phyloP scores from a whole-genome alignment of 192 early-diverging fungal species.

The Phlyctochytrium arcticum region DNA sequence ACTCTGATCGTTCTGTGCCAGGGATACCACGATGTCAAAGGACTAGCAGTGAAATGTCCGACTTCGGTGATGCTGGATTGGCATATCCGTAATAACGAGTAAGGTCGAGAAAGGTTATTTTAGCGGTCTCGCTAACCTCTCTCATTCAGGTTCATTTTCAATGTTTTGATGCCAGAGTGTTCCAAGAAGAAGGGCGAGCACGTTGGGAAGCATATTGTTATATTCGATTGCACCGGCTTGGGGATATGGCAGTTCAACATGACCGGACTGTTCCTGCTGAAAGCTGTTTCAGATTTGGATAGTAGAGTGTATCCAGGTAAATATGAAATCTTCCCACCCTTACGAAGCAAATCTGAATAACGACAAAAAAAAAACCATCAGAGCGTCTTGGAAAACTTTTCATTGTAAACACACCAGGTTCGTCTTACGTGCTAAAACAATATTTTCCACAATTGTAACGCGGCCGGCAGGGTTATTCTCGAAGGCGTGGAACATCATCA shows the following conservation, averaged over 20 bases:
- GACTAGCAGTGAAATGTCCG: constrained; percentile 20
- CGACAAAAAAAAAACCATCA: too few relatives aligned
- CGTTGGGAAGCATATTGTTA: constrained; percentile 35
- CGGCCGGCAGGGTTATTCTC: constrained; percentile 19
- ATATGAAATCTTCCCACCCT: too few relatives aligned
- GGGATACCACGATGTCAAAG: constrained; percentile 26
- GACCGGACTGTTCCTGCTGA: constrained; percentile 29
- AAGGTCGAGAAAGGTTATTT: neutral
- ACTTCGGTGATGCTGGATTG: constrained; percentile 19
- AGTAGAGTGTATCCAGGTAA: constrained; percentile 34
- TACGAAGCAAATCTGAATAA: too few relatives aligned
- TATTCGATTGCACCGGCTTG: constrained; percentile 34
- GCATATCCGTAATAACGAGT: constrained; percentile 32
- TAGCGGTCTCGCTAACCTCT: too few relatives aligned
- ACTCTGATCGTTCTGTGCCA: neutral
- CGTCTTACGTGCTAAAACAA: too few relatives aligned
- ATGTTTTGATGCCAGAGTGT: constrained; percentile 31
- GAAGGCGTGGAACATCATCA: constrained; percentile 30
- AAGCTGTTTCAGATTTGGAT: constrained; percentile 27
- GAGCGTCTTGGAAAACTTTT: constrained; percentile 33
- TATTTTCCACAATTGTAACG: too few relatives aligned
- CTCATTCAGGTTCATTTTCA: constrained; percentile 19
- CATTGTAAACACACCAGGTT: constrained; percentile 34
- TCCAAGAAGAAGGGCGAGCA: constrained; percentile 12
- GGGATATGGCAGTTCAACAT: constrained; percentile 30